Conservation (phyloP, 1,139 yeast genomes). For the Geotrichum carabidarum region DNA sequence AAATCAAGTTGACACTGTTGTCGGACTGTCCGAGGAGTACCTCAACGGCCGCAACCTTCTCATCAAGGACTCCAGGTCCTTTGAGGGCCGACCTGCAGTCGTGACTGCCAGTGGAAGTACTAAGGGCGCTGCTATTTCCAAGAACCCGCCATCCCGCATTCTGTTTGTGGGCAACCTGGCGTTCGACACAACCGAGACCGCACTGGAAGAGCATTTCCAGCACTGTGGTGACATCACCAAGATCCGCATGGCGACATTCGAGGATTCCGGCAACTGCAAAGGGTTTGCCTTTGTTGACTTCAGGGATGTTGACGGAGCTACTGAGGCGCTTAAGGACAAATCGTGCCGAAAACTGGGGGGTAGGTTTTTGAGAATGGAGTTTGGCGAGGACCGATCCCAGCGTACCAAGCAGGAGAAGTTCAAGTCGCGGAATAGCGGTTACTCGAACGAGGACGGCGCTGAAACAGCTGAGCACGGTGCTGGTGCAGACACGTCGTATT, state of each 20-base stretch:
- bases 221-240: slow-evolving; percentile 74
- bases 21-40: slow-evolving; percentile 62
- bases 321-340: slow-evolving; percentile 73
- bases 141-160: slow-evolving; percentile 82
- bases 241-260: slow-evolving; percentile 94
- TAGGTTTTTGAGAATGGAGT: slow-evolving; percentile 79
- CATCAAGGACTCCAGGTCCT: slow-evolving; percentile 75
- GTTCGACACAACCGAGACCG: slow-evolving; percentile 83
- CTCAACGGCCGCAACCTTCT: slow-evolving; percentile 81
- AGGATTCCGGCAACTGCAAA: slow-evolving; percentile 92
- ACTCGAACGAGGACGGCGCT: background rate
- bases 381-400: slow-evolving; percentile 90
- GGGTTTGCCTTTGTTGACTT: slow-evolving; percentile 95
- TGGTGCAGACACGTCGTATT: slow-evolving; percentile 12
- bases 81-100: slow-evolving; percentile 81
- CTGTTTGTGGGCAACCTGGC: slow-evolving; percentile 90
- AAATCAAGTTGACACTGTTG: slow-evolving; percentile 58
- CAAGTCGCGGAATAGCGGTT: slow-evolving; percentile 27
- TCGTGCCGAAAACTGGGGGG: slow-evolving; percentile 62
- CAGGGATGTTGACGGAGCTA: slow-evolving; percentile 71
- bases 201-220: slow-evolving; percentile 68
- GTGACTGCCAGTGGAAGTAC: slow-evolving; percentile 29
- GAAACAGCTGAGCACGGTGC: background rate
- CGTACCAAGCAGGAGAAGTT: slow-evolving; percentile 49
- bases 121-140: slow-evolving; percentile 21